Conservation (phyloP, 495 filamentous ascomycete species). For the Staphylotrichum tortipilum region DNA sequence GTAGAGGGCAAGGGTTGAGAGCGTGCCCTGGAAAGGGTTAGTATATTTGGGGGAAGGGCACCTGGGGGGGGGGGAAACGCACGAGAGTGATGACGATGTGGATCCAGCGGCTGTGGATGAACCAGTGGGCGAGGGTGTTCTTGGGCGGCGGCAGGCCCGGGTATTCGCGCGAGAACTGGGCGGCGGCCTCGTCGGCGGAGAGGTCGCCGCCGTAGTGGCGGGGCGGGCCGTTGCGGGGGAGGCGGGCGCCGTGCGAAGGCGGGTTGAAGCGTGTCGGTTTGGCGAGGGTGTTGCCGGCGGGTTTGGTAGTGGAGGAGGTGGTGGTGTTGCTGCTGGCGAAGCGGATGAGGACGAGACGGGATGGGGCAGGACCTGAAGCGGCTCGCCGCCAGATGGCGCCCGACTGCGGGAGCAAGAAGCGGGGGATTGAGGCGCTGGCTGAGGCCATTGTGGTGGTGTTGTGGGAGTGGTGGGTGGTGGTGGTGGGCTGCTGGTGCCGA, state of each 20-base stretch:
- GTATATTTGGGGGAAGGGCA: not conserved
- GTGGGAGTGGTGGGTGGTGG: too few species aligned
- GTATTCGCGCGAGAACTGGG: slow-evolving; percentile 59
- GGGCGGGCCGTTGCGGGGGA: slow-evolving; percentile 38
- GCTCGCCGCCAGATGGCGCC: slow-evolving; percentile 38
- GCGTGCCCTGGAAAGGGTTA: slow-evolving; percentile 46
- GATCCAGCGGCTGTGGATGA: slow-evolving; percentile 61
- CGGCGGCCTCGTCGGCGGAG: slow-evolving; percentile 48
- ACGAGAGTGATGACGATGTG: slow-evolving; percentile 76
- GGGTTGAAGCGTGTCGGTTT: slow-evolving; percentile 79
- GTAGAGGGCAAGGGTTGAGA: slow-evolving; percentile 56
- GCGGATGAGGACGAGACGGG: slow-evolving; percentile 8
- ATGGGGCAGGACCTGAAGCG: not conserved
- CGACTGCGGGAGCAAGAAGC: slow-evolving; percentile 45
- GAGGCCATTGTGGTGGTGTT: too few species aligned
- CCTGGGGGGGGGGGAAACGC: slow-evolving; percentile 16
- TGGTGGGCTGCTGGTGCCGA: too few species aligned
- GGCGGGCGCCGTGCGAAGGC: slow-evolving; percentile 66
- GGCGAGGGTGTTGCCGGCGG: slow-evolving; percentile 57
- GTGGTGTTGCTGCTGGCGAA: slow-evolving; percentile 6
- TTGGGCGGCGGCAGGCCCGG: slow-evolving; percentile 72
- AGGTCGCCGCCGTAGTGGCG: slow-evolving; percentile 62
- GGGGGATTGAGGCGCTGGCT: slow-evolving; percentile 37
- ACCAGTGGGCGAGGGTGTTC: slow-evolving; percentile 66
- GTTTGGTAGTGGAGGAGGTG: slow-evolving; percentile 11